Base-by-base conservation (phyloP, 73 alveolate genomes). In the Diophrys sp. region DNA sequence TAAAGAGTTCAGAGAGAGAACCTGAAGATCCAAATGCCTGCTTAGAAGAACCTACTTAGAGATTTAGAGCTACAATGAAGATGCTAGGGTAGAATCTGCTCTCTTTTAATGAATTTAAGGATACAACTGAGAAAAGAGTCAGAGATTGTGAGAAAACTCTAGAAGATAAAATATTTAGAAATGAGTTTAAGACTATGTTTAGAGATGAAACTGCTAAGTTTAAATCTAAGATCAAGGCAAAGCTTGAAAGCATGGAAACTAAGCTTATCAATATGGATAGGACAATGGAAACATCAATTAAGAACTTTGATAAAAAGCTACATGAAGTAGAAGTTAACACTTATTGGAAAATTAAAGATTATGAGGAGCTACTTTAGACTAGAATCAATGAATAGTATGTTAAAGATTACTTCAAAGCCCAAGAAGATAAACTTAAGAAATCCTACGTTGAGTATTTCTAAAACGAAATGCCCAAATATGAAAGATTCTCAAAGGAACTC, bases 341-440 rank as follows among this genome's bases (percentile, higher is more conserved):
- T 5, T 77, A 74, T 31, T 87, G 95, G 91, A 87, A 87, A 76
- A 81, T 87, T 0, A 87, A 87, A 33, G 95, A 87, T 75, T 87
- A 83, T 72, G 95, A 87, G 53, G 95, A 87, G 75, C 81, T 87
- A 24, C 84, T 87, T 30, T 70, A 74, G 71, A 67, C 71, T 18
- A 53, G 95, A 24, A 76, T 83, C n/a, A 87, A 74, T 57, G 90
- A 87, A 55, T 54, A 80, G 2, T 82, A 67, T 54, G 79, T 87
- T 81, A 56, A 33, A 14, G 95, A 87, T 32, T 82, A 29, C 78
- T 72, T 75, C 24, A 73, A 66, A 25, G 31, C 54, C 8, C 55
- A 68, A 24, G 31, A 31, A 28, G 75, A 68, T 31, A 28, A 2
- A 2, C 55, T 68, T 1, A 68, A 28, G 54, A 68, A 68, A 28